A percentile compares a stretch with the other conserved stretches of the same genome.
phyloP scores from a whole-genome alignment of 768 basidiomycete species.

The Russula brevipes region DNA sequence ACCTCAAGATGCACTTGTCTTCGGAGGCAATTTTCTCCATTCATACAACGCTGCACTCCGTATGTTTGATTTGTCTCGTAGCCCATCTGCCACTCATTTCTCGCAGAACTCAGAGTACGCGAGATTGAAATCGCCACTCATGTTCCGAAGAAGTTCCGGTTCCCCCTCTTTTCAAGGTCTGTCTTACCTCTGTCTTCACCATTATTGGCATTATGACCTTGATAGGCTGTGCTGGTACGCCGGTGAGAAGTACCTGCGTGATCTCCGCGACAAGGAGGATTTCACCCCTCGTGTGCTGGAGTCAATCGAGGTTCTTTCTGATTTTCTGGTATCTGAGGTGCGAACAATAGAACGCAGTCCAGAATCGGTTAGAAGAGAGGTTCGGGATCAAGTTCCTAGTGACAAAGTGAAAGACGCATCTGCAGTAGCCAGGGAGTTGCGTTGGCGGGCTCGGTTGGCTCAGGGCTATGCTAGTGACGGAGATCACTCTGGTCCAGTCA shows the following conservation, averaged over 20 bases:
- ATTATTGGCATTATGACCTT: background rate
- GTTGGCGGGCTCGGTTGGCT: slow-evolving; percentile 72
- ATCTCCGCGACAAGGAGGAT: slow-evolving; percentile 55
- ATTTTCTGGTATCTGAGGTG: slow-evolving; percentile 75
- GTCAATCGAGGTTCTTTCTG: slow-evolving; percentile 64
- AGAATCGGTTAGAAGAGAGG: slow-evolving; percentile 69
- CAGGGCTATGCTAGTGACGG: slow-evolving; percentile 63
- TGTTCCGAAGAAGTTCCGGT: slow-evolving; percentile 63
- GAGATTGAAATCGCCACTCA: slow-evolving; percentile 90
- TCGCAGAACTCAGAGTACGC: slow-evolving; percentile 75
- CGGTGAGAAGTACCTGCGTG: slow-evolving; percentile 72
- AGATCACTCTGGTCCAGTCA: slow-evolving; percentile 37
- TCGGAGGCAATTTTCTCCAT: slow-evolving; percentile 97
- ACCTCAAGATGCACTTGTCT: slow-evolving; percentile 87
- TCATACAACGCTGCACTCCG: slow-evolving; percentile 85
- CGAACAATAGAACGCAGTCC: slow-evolving; percentile 64
- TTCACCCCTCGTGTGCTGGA: slow-evolving; percentile 57
- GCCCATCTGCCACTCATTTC: slow-evolving; percentile 11
- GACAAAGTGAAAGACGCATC: slow-evolving; percentile 81
- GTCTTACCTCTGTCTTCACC: slow-evolving; percentile 3
- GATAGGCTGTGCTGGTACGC: slow-evolving; percentile 86
- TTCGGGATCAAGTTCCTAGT: slow-evolving; percentile 72
- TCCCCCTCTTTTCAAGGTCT: slow-evolving; percentile 29
- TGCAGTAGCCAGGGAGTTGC: slow-evolving; percentile 74
- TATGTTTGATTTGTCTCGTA: slow-evolving; percentile 36